Conservation (phyloP, 2,329 filamentous ascomycete genomes). For the Colletotrichum eleusines region DNA sequence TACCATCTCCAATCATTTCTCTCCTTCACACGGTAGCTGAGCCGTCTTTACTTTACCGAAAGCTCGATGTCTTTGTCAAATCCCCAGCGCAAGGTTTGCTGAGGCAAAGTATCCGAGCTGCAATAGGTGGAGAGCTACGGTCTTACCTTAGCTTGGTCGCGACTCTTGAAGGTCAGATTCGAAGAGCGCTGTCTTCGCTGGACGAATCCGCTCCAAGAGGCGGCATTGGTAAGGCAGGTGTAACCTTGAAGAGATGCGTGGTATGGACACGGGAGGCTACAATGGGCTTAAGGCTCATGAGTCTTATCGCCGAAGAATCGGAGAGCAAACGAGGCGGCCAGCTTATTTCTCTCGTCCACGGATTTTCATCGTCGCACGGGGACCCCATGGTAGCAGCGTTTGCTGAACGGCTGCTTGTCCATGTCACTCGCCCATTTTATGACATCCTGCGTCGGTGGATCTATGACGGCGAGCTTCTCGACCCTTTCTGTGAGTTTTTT, state of each 20-base stretch:
- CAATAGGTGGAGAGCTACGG: conserved; percentile 85
- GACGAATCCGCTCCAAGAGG: conserved; percentile 75
- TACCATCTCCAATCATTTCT: conserved; percentile 87
- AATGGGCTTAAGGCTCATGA: conserved; percentile 94
- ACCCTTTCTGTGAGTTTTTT: conserved; percentile 96
- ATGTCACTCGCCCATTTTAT: conserved; percentile 95
- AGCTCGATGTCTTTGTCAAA: conserved; percentile 84
- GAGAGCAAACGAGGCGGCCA: conserved; percentile 87
- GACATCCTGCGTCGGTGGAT: conserved; percentile 97
- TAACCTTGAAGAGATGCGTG: conserved; percentile 94
- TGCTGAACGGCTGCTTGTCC: conserved; percentile 86
- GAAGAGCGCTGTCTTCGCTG: conserved; percentile 81
- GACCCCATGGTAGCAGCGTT: conserved; percentile 95
- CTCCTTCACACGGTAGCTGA: conserved; percentile 91
- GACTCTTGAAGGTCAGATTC: conserved; percentile 91
- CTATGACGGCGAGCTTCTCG: conserved; percentile 97
- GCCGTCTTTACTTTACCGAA: conserved; percentile 90
- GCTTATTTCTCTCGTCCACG: conserved; percentile 92
- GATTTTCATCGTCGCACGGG: conserved; percentile 91
- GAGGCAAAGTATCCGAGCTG: conserved; percentile 89
- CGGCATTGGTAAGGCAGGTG: conserved; percentile 85
- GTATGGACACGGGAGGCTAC: conserved; percentile 98
- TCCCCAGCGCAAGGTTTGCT: conserved; percentile 86
- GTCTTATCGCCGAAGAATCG: conserved; percentile 91
- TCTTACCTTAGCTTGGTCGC: conserved; percentile 93